A percentile compares a stretch with the other conserved stretches of the same genome.
These are phyloP conservation scores for Prunus mongolica DNA, from an alignment of 306 rosid species.

Conservation along the genomic window DNA sequence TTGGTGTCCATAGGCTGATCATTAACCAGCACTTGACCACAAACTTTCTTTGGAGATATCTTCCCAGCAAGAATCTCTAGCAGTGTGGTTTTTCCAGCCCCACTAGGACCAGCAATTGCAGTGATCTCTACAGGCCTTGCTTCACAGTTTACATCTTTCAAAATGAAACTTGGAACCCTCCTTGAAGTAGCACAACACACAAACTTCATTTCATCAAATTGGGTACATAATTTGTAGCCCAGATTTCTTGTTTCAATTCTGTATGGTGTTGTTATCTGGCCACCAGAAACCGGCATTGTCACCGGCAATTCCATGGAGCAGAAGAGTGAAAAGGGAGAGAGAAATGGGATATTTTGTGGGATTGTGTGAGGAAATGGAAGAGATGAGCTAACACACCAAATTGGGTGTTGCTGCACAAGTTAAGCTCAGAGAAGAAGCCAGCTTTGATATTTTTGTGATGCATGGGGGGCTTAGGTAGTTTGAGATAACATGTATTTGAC, in stretches of 20 bases:
- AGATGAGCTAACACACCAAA: conserved; percentile 93
- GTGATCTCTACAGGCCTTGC: conserved; percentile 79
- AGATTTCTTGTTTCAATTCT: conserved; percentile 60
- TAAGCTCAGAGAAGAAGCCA: conserved; percentile 33
- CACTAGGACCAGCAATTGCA: conserved; percentile 98
- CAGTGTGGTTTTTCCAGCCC: conserved; percentile 96
- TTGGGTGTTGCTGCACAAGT: conserved; percentile 20
- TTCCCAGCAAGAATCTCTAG: conserved; percentile 85
- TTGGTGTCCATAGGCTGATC: conserved; percentile 44
- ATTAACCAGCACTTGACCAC: conserved; percentile 79
- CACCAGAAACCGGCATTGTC: conserved; percentile 46
- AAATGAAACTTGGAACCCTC: conserved; percentile 44
- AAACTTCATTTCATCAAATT: conserved; percentile 42
- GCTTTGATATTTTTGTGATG: conserved; percentile 19
- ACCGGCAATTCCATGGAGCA: conserved; percentile 36
- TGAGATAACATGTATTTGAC: conserved; percentile 19
- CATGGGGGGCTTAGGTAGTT: conserved; percentile 16
- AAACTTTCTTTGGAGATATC: conserved; percentile 37
- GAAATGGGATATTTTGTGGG: conserved; percentile 37
- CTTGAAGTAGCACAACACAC: conserved; percentile 33
- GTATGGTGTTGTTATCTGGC: conserved; percentile 36
- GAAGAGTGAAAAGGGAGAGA: conserved; percentile 11
- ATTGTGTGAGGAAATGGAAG: conserved; percentile 21
- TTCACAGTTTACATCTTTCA: conserved; percentile 75
- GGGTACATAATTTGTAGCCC: conserved; percentile 59